These are phyloP conservation scores for Mortierella sp. DNA, from an alignment of 371 early-diverging fungal species.

Conservation along the genomic window DNA sequence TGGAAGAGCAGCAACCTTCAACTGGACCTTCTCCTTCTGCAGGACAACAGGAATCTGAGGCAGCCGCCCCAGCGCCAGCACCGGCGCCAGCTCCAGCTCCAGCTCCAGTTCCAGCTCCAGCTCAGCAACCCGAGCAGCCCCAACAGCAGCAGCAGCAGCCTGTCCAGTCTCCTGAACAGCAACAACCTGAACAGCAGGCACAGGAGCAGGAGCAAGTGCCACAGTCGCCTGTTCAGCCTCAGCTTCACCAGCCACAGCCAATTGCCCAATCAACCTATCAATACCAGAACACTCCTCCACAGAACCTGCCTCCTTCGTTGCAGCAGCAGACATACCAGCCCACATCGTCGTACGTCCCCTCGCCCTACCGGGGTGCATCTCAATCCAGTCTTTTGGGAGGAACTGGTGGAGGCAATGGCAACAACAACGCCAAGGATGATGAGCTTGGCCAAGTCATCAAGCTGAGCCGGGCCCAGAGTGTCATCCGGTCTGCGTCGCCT, in stretches of 20 bases:
- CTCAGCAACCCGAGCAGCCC: not conserved
- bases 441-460: constrained; percentile 49
- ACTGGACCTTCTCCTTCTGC: not conserved
- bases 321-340: constrained; percentile 45
- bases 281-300: constrained; percentile 4
- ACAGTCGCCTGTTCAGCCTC: constrained; percentile 2
- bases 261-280: not conserved
- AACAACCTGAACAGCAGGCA: constrained; percentile 9
- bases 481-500: constrained; percentile 45
- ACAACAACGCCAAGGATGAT: constrained; percentile 22
- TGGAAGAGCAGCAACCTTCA: constrained; percentile 3
- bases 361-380: not conserved
- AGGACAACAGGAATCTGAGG: constrained; percentile 1
- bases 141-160: not conserved
- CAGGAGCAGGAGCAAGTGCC: constrained; percentile 10
- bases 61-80: not conserved
- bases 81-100: constrained; percentile 7
- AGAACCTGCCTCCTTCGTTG: constrained; percentile 20
- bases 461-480: constrained; percentile 44
- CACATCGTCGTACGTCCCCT: constrained; percentile 29
- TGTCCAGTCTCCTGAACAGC: not conserved
- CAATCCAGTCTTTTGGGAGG: not conserved
- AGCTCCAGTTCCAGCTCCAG: not conserved
- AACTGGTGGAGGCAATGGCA: not conserved
- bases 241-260: not conserved